phyloP scores from a whole-genome alignment of 1,284 basidiomycete genomes.

The Trichosporon ovoides region DNA sequence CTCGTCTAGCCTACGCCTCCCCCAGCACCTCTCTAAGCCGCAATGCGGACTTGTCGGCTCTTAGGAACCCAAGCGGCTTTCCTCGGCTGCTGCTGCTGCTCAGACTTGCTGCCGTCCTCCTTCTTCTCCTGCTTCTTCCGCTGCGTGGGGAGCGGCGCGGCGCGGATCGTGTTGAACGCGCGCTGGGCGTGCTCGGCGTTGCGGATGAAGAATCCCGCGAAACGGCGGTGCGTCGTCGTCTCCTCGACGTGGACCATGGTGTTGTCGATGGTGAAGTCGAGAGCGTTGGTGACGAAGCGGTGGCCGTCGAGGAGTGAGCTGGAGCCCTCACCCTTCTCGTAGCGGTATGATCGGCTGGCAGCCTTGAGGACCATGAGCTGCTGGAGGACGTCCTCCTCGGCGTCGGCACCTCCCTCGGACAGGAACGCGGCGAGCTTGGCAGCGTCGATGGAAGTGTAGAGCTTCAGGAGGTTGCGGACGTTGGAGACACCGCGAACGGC shows the following conservation, averaged over 20 bases:
- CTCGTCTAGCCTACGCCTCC: too few species aligned
- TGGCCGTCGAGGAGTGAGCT: constrained; percentile 70
- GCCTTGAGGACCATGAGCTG: constrained; percentile 97
- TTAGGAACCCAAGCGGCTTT: constrained; percentile 30
- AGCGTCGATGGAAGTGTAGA: constrained; percentile 90
- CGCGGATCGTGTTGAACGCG: constrained; percentile 70
- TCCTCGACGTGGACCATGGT: constrained; percentile 93
- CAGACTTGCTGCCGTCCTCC: constrained; percentile 9
- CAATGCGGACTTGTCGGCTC: constrained; percentile 26
- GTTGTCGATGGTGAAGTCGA: constrained; percentile 92
- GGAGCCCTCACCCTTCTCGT: constrained; percentile 62
- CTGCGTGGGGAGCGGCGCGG: constrained; percentile 58
- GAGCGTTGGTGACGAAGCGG: constrained; percentile 80
- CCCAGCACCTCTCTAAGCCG: too few species aligned
- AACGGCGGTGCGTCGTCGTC: constrained; percentile 82
- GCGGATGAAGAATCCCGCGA: constrained; percentile 94
- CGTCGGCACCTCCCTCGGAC: constrained; percentile 32
- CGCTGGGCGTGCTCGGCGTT: constrained; percentile 85
- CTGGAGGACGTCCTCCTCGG: constrained; percentile 87
- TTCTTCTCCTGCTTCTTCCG: constrained; percentile 23
- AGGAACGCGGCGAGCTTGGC: constrained; percentile 88
- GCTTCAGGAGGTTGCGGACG: constrained; percentile 83
- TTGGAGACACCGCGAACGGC: constrained; percentile 75
- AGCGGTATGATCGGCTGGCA: constrained; percentile 54
- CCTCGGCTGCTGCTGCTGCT: constrained; percentile 4